These are phyloP conservation scores for Zopfia rhizophila DNA, from an alignment of 2,329 filamentous ascomycete genomes.

Conservation along the genomic window DNA sequence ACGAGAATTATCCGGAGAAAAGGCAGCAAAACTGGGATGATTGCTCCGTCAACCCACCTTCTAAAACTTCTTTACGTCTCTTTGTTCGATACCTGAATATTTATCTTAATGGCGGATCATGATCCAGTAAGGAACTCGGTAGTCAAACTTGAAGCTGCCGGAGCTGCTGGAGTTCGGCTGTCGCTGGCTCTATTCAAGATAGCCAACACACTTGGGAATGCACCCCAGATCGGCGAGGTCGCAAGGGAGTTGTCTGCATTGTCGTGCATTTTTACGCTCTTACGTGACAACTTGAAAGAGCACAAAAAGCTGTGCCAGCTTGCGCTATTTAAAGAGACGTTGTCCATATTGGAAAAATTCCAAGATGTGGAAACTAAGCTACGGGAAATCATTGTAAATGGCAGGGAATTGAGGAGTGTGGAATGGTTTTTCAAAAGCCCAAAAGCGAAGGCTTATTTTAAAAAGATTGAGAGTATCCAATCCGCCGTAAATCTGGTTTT, in stretches of 20 bases:
- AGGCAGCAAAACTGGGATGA: too few relatives aligned
- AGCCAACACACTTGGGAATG: constrained; percentile 27
- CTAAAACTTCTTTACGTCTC: too few relatives aligned
- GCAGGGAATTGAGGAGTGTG: constrained; percentile 19
- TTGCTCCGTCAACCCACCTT: too few relatives aligned
- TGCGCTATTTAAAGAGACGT: constrained; percentile 14
- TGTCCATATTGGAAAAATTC: constrained; percentile 17
- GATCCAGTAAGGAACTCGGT: constrained; percentile 15
- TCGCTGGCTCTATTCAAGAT: constrained; percentile 29
- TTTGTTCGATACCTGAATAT: too few relatives aligned
- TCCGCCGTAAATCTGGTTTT: constrained; percentile 22
- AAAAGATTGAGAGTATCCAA: constrained; percentile 34
- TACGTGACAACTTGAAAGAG: constrained; percentile 16
- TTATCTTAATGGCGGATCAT: constrained; percentile 20
- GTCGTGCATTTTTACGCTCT: constrained; percentile 15
- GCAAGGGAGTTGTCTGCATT: constrained; percentile 19
- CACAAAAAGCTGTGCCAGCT: constrained; percentile 20
- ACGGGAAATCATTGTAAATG: constrained; percentile 12
- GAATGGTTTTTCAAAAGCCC: constrained; percentile 27
- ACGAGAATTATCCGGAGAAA: too few relatives aligned
- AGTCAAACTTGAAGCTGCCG: constrained; percentile 28
- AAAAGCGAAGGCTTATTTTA: constrained; percentile 27
- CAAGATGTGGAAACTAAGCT: constrained; percentile 18
- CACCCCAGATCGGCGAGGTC: constrained; percentile 29
- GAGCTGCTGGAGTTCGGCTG: constrained; percentile 24